Conservation (phyloP, 2,329 filamentous ascomycete species). For the Exophiala mesophila region DNA sequence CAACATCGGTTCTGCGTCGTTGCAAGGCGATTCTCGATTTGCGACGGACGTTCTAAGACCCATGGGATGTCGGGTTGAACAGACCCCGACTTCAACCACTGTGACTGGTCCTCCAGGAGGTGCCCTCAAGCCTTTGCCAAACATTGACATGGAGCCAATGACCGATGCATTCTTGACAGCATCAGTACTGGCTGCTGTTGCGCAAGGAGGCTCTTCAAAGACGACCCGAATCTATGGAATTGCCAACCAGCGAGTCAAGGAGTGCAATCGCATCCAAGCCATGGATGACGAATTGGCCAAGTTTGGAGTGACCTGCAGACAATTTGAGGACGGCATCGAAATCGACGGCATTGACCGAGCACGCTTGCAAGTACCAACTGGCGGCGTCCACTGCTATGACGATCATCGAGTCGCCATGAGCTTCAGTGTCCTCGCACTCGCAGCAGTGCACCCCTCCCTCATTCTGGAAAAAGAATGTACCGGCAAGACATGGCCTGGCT, state of each 20-base stretch:
- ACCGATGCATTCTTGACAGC: slow-evolving; percentile 97
- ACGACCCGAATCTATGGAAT: slow-evolving; percentile 87
- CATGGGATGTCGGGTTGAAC: slow-evolving; percentile 89
- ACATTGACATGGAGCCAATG: slow-evolving; percentile 98
- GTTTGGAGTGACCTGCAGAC: slow-evolving; percentile 79
- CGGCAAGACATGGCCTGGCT: slow-evolving; percentile 97
- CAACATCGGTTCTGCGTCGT: slow-evolving; percentile 86
- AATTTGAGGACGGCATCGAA: slow-evolving; percentile 88
- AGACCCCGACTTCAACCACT: slow-evolving; percentile 80
- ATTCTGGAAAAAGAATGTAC: slow-evolving; percentile 89
- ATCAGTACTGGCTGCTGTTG: slow-evolving; percentile 85
- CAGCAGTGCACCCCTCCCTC: slow-evolving; percentile 65
- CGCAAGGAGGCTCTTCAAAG: slow-evolving; percentile 56
- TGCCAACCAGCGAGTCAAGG: slow-evolving; percentile 95
- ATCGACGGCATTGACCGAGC: slow-evolving; percentile 55
- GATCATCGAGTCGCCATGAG: slow-evolving; percentile 98
- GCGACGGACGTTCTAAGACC: slow-evolving; percentile 82
- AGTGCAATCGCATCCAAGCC: slow-evolving; percentile 91
- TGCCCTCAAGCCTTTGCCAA: slow-evolving; percentile 65
- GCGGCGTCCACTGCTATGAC: slow-evolving; percentile 84
- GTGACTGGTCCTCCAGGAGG: slow-evolving; percentile 82
- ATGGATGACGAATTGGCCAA: slow-evolving; percentile 95
- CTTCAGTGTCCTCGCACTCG: slow-evolving; percentile 80
- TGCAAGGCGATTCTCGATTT: slow-evolving; percentile 93
- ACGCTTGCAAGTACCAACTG: slow-evolving; percentile 51